These are phyloP conservation scores for Aspergillus sp. DNA, from an alignment of 2,329 filamentous ascomycete species.

Conservation along the genomic window DNA sequence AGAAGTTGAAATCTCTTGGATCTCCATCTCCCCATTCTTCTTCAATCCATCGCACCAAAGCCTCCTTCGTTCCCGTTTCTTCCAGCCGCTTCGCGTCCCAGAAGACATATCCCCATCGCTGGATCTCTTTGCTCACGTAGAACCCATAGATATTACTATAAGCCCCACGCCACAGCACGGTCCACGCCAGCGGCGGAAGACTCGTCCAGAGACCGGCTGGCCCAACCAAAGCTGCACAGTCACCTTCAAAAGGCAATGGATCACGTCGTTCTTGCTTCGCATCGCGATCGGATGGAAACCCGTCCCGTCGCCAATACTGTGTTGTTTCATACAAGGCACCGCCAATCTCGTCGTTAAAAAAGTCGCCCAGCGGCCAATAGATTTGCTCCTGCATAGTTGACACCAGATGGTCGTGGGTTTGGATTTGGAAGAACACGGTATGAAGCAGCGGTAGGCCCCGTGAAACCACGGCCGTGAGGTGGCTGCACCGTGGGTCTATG, in stretches of 20 bases:
- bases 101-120: slow-evolving; percentile 20
- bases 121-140: not conserved
- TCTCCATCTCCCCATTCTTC: not conserved
- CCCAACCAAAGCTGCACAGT: not conserved
- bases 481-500: not conserved
- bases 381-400: slow-evolving; percentile 13
- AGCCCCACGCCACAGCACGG: slow-evolving; percentile 7
- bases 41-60: slow-evolving; percentile 4
- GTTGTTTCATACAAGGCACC: not conserved
- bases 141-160: slow-evolving; percentile 11
- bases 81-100: slow-evolving; percentile 21
- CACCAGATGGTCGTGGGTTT: slow-evolving; percentile 10
- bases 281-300: not conserved
- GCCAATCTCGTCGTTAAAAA: slow-evolving; percentile 1
- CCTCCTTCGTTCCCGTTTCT: slow-evolving; percentile 3
- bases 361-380: not conserved
- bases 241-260: slow-evolving; percentile 9
- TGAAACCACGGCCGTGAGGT: slow-evolving; percentile 9
- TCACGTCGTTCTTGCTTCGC: not conserved
- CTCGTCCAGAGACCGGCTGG: not conserved
- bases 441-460: slow-evolving; percentile 9
- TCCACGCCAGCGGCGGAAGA: slow-evolving; percentile 11
- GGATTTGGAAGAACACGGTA: slow-evolving; percentile 5
- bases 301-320: not conserved
- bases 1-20: not conserved